These are phyloP conservation scores for Sporothrix pseudoabietina DNA, from an alignment of 2,329 filamentous ascomycete genomes.

Conservation along the genomic window DNA sequence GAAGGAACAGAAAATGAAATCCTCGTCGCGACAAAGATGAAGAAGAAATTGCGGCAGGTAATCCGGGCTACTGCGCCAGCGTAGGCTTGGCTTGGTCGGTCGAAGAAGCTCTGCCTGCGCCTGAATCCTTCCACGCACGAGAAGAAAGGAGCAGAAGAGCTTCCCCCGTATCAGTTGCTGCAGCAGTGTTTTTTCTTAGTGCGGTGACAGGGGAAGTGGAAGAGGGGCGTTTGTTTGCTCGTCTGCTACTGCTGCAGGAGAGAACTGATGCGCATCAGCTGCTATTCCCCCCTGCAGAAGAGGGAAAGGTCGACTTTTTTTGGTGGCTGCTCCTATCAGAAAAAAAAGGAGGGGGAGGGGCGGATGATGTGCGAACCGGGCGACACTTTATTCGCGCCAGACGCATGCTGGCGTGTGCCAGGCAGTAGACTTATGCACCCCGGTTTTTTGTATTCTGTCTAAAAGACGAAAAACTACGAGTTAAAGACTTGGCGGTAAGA, in stretches of 20 bases:
- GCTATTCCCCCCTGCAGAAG: not conserved
- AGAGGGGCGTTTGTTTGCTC: no score
- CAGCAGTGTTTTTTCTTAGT: not conserved
- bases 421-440: not conserved
- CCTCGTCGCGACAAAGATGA: not conserved
- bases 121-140: not conserved
- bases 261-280: not conserved
- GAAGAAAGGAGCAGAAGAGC: not conserved
- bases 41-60: not conserved
- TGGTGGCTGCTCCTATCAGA: not conserved
- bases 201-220: not conserved
- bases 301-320: not conserved
- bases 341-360: not conserved
- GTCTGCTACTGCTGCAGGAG: not conserved
- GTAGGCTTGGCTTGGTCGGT: not conserved
- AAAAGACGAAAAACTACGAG: not conserved
- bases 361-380: not conserved
- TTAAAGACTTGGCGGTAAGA: not conserved
- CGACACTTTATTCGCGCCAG: not conserved
- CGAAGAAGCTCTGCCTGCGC: not conserved
- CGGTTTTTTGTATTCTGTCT: not conserved
- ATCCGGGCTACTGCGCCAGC: slow-evolving; percentile 4
- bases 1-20: not conserved
- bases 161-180: not conserved
- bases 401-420: not conserved